Conservation (phyloP, 1,284 basidiomycete genomes). For the Ustilago lituana region DNA sequence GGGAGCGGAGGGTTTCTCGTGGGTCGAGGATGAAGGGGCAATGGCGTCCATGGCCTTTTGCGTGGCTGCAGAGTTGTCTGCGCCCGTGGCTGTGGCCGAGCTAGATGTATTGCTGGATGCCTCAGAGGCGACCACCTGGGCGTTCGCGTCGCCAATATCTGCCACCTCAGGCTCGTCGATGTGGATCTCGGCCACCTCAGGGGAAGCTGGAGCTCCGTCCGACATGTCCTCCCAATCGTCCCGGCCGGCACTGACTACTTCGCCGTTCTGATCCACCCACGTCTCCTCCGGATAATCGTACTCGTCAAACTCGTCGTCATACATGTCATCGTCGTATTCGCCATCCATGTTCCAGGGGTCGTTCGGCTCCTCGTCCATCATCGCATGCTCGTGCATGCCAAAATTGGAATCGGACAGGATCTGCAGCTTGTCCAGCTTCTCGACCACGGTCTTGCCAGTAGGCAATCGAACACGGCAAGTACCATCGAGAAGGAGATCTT, state of each 20-base stretch:
- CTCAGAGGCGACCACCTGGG: too few species aligned
- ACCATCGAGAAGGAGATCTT: conserved; percentile 68
- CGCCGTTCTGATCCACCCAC: conserved; percentile 55
- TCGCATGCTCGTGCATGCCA: conserved; percentile 44
- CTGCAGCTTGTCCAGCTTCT: conserved; percentile 50
- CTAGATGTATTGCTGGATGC: too few species aligned
- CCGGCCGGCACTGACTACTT: conserved; percentile 45
- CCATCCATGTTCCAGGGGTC: conserved; percentile 30
- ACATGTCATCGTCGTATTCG: conserved; percentile 21
- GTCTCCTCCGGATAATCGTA: conserved; percentile 21
- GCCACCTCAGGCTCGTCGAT: conserved; percentile 11
- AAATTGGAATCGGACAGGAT: conserved; percentile 43
- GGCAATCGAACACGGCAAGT: conserved; percentile 66
- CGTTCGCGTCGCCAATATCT: conserved; percentile 6
- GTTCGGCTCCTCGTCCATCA: conserved; percentile 23
- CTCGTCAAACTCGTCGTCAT: conserved; percentile 28
- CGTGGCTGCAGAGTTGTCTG: background rate
- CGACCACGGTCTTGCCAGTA: conserved; percentile 53
- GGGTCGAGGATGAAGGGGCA: background rate
- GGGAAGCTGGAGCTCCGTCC: conserved; percentile 26
- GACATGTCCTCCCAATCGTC: conserved; percentile 61
- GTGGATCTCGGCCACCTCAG: conserved; percentile 39
- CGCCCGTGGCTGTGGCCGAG: background rate
- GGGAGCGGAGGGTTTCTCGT: conserved; percentile 14
- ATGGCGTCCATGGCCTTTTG: conserved; percentile 19